Base-by-base conservation (phyloP, 192 early-diverging fungal genomes). In the Mycoemilia scoparia region DNA sequence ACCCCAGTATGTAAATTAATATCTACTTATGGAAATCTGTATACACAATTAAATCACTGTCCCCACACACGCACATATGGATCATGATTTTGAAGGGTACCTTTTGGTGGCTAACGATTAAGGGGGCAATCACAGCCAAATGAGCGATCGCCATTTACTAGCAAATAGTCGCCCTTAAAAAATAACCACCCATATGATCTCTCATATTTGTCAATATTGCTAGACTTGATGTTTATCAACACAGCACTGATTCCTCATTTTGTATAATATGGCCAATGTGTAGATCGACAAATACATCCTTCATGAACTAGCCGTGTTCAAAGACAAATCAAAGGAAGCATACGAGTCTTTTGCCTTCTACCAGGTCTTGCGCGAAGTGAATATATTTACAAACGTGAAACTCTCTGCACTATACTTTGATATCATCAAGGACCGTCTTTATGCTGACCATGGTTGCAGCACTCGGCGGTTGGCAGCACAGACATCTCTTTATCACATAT, bases 321-420 rank as follows among this genome's bases (percentile, higher is more conserved):
- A 64, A 41, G 40, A 65, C 31, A 39, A 37, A 11, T 56, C 71
- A 6, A 63, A 54, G 21, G 36, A 51, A 15, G 64, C 67, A 4
- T 81, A 78, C 42, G 70, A 71, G 22, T 51, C 47, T 7, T 72
- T 54, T 32, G 66, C 66, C 38, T 81, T 70, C 34, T 75, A 64
- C 55, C 63, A 70, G 29, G 78, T 68, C 9, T 61, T 71, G 20
- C 74, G 73, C 35, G 41, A 61, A 15, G 48, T 79, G 12, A 74
- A 74, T 42, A 65, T 67, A 38, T 78, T 84, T 36, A 73, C 71
- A 36, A 76, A 66, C 36, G 56, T 55, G 5, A 49, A 58, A 5
- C 54, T 81, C 7, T 84, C 82, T 13, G 68, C 78, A 3, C 76
- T 81, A 37, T 84, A 84, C 54, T 73, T 82, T 66, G 79, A 84